Percentiles rank a stretch among this genome's conserved stretches.
phyloP scores from a whole-genome alignment of 768 basidiomycete genomes.

The Rhizopogon vinicolor region DNA sequence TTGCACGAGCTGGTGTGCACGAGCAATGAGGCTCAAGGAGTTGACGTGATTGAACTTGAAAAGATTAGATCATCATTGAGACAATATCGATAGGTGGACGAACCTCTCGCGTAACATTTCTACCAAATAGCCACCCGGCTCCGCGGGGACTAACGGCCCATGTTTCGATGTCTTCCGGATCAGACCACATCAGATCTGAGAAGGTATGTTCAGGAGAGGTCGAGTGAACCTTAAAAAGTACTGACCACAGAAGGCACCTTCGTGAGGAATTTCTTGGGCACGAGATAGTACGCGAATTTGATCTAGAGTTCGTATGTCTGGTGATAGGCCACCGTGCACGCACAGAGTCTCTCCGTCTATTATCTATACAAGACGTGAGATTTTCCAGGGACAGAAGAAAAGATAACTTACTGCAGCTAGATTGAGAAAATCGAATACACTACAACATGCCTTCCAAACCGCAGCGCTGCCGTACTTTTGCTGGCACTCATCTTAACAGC shows the following conservation, averaged over 20 bases:
- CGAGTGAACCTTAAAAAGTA: background rate
- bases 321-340: conserved; percentile 94
- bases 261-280: conserved; percentile 98
- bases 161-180: conserved; percentile 90
- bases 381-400: background rate
- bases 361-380: conserved; percentile 49
- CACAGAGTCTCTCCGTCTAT: conserved; percentile 92
- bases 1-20: conserved; percentile 95
- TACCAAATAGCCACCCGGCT: conserved; percentile 94
- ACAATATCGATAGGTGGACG: conserved; percentile 6
- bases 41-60: conserved; percentile 90
- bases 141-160: conserved; percentile 98
- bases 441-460: conserved; percentile 97
- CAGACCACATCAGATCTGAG: conserved; percentile 96
- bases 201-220: background rate
- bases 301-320: conserved; percentile 92
- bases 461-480: conserved; percentile 95
- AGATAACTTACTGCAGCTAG: conserved; percentile 73
- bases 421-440: conserved; percentile 93
- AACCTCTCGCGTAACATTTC: conserved; percentile 80
- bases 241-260: conserved; percentile 94
- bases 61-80: background rate
- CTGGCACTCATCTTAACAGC: conserved; percentile 81
- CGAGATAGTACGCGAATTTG: conserved; percentile 90
- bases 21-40: conserved; percentile 79